Conservation (phyloP, 805 yeast genomes). For the Brettanomyces bruxellensis region DNA sequence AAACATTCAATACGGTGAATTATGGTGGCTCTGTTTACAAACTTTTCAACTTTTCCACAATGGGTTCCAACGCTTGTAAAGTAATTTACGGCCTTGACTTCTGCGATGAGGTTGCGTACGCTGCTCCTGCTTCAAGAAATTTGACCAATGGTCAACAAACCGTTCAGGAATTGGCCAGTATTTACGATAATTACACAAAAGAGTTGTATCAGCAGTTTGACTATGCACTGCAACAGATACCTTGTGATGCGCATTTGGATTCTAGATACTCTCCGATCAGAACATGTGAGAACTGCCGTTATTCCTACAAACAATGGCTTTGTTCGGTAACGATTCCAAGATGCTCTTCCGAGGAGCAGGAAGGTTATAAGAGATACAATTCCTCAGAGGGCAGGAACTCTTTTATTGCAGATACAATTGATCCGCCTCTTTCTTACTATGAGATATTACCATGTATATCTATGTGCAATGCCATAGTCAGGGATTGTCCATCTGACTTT, state of each 20-base stretch:
- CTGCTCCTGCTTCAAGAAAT: constrained; percentile 53
- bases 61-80: constrained; percentile 51
- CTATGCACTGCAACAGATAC: constrained; percentile 62
- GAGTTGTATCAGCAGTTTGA: constrained; percentile 55
- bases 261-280: constrained; percentile 66
- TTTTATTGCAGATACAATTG: constrained; percentile 42
- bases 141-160: constrained; percentile 21
- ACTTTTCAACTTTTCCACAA: constrained; percentile 48
- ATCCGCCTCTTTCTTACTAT: constrained; percentile 50
- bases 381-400: constrained; percentile 49
- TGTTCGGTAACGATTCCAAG: constrained; percentile 86
- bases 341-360: constrained; percentile 44
- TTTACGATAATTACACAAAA: constrained; percentile 60
- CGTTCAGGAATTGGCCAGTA: constrained; percentile 26
- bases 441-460: constrained; percentile 85
- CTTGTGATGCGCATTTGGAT: constrained; percentile 64
- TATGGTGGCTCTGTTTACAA: constrained; percentile 60
- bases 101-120: constrained; percentile 76
- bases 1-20: constrained; percentile 28
- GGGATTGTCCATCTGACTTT: constrained; percentile 76
- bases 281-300: constrained; percentile 64
- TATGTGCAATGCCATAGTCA: constrained; percentile 67
- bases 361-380: constrained; percentile 35
- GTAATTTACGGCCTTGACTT: constrained; percentile 67
- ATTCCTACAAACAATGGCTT: constrained; percentile 75